These are phyloP conservation scores for Ogataea allantospora DNA, from an alignment of 805 yeast species.

Conservation along the genomic window DNA sequence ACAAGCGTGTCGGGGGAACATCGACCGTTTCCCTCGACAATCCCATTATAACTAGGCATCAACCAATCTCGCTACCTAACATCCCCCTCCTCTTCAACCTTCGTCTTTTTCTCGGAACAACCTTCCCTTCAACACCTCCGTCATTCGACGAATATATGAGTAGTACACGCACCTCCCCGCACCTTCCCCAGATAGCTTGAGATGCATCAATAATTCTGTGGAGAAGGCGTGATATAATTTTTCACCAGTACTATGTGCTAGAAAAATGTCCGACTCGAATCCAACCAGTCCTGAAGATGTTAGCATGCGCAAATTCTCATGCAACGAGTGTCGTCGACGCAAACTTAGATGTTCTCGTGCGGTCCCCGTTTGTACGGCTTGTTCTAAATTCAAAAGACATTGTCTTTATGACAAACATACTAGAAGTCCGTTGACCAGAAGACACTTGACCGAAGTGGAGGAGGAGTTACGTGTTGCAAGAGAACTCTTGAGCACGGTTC, in stretches of 20 bases:
- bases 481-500: slow-evolving; percentile 4
- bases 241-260: not conserved
- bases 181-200: not conserved
- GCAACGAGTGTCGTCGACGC: slow-evolving; percentile 20
- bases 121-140: too few relatives aligned
- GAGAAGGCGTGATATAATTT: not conserved
- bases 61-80: too few relatives aligned
- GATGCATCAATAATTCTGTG: slow-evolving; percentile 1
- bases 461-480: slow-evolving; percentile 12
- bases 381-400: slow-evolving; percentile 14
- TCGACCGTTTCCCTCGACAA: too few relatives aligned
- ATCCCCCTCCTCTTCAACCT: too few relatives aligned
- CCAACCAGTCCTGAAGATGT: not conserved
- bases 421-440: slow-evolving; percentile 16
- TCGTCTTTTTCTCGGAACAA: not conserved
- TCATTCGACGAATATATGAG: too few relatives aligned
- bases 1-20: too few relatives aligned
- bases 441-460: slow-evolving; percentile 18
- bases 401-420: slow-evolving; percentile 16
- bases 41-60: too few relatives aligned
- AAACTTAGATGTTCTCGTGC: slow-evolving; percentile 17
- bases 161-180: not conserved
- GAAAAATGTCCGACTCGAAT: not conserved
- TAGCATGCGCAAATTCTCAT: slow-evolving; percentile 6
- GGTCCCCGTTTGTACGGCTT: slow-evolving; percentile 14